Percentiles rank a stretch among this genome's conserved stretches.
phyloP scores from a whole-genome alignment of 768 basidiomycete genomes.

The Clavaria fumosa region DNA sequence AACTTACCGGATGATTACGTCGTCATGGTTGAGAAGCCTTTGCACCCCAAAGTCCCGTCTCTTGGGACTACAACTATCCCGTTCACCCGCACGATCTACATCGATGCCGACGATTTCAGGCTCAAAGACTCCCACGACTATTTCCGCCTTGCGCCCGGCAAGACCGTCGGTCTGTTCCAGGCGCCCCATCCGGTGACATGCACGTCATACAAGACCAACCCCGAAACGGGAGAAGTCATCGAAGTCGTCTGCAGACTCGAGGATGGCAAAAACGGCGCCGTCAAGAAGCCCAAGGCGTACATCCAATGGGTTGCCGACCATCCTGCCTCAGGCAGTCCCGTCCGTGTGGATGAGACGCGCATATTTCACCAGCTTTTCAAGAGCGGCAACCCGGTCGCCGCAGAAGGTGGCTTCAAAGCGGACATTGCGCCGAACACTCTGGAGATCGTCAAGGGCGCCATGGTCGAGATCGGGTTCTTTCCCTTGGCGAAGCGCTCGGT shows the following conservation, averaged over 20 bases:
- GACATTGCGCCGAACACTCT: slow-evolving; percentile 78
- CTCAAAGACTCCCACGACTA: slow-evolving; percentile 85
- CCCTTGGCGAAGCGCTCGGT: slow-evolving; percentile 55
- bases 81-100: slow-evolving; percentile 80
- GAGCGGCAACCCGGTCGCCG: slow-evolving; percentile 70
- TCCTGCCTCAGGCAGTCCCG: slow-evolving; percentile 60
- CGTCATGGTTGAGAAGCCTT: slow-evolving; percentile 71
- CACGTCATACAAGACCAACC: slow-evolving; percentile 72
- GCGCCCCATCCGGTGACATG: slow-evolving; percentile 87
- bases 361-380: slow-evolving; percentile 92
- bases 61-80: slow-evolving; percentile 73
- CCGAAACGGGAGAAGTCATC: slow-evolving; percentile 50
- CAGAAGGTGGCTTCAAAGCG: slow-evolving; percentile 43
- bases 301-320: slow-evolving; percentile 97
- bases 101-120: slow-evolving; percentile 89
- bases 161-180: slow-evolving; percentile 93
- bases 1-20: slow-evolving; percentile 81
- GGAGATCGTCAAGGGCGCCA: slow-evolving; percentile 62
- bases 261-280: slow-evolving; percentile 27
- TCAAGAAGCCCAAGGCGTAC: slow-evolving; percentile 79
- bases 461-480: slow-evolving; percentile 88
- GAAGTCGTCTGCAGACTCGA: slow-evolving; percentile 75
- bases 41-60: slow-evolving; percentile 87
- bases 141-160: slow-evolving; percentile 94
- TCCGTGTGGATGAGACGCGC: slow-evolving; percentile 76